phyloP scores from a whole-genome alignment of 1,139 yeast genomes.

The Pichia sp. region DNA sequence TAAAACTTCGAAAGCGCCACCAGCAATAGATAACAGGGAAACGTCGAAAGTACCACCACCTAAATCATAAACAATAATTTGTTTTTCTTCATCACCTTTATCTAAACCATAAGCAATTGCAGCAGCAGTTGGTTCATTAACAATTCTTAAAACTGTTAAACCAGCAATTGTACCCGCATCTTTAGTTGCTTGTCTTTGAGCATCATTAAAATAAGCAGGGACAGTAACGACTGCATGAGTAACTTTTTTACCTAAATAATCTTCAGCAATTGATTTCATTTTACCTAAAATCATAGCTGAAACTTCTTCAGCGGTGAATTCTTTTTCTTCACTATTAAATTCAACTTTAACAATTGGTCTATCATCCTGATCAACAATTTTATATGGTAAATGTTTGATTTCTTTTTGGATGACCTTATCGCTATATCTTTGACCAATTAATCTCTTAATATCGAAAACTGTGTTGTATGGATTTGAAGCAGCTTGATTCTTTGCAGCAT shows the following conservation, averaged over 20 bases:
- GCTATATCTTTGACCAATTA: constrained; percentile 71
- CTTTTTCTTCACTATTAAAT: constrained; percentile 52
- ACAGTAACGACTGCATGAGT: constrained; percentile 95
- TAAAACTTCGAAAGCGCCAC: constrained; percentile 92
- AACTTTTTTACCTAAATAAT: constrained; percentile 80
- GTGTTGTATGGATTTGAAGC: constrained; percentile 76
- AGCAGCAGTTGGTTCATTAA: constrained; percentile 97
- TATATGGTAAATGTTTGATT: constrained; percentile 74
- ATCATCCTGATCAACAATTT: constrained; percentile 59
- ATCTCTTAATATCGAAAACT: constrained; percentile 78
- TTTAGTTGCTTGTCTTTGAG: constrained; percentile 97
- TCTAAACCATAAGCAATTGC: constrained; percentile 97
- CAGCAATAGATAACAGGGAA: constrained; percentile 79
- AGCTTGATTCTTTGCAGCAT: constrained; percentile 92
- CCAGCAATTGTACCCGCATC: constrained; percentile 98
- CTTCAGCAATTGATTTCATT: constrained; percentile 92
- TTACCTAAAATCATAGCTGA: constrained; percentile 88
- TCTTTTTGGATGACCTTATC: constrained; percentile 79
- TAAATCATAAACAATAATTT: constrained; percentile 86
- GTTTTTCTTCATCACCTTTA: constrained; percentile 78
- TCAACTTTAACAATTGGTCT: constrained; percentile 78
- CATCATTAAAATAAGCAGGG: constrained; percentile 97
- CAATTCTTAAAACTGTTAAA: constrained; percentile 86
- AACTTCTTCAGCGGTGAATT: constrained; percentile 83
- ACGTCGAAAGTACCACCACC: constrained; percentile 98